A percentile compares a stretch with the other conserved stretches of the same genome.
These are phyloP conservation scores for Hevea brasiliensis DNA, from an alignment of 345 rosid species.

Conservation along the genomic window DNA sequence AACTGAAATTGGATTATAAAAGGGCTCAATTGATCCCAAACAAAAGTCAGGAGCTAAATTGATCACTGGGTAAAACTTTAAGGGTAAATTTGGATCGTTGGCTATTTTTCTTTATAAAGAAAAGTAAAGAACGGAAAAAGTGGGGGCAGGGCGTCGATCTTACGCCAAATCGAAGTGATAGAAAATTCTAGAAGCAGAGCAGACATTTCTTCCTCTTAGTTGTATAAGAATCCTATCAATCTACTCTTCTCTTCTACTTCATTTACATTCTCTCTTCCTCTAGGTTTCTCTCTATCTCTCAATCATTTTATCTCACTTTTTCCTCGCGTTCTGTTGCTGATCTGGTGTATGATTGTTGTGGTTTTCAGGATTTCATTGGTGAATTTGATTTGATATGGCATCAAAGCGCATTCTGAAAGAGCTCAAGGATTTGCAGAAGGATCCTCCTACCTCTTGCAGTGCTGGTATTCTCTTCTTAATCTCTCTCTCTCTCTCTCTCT, in stretches of 20 bases:
- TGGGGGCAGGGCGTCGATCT: background rate
- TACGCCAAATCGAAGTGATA: background rate
- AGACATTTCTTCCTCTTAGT: background rate
- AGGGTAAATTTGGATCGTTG: too few relatives aligned
- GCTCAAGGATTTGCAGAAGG: conserved; percentile 44
- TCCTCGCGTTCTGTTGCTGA: background rate
- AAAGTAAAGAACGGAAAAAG: too few relatives aligned
- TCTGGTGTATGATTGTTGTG: background rate
- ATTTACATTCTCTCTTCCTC: background rate
- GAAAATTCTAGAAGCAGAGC: background rate
- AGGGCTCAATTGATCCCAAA: too few relatives aligned
- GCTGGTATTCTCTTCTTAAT: conserved; percentile 32
- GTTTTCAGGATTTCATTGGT: background rate
- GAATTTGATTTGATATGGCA: conserved; percentile 31
- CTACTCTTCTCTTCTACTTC: background rate
- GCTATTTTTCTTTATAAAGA: too few relatives aligned
- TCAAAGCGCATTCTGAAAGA: conserved; percentile 44
- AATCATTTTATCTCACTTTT: background rate
- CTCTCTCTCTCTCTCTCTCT: background rate
- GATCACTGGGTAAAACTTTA: too few relatives aligned
- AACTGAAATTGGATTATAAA: too few relatives aligned
- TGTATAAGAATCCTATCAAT: too few relatives aligned
- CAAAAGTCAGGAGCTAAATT: too few relatives aligned
- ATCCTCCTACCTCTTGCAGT: conserved; percentile 56
- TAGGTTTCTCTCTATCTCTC: background rate